Evolutionary conservation across 495 filamentous ascomycete species (phyloP).

Genomic region (Podospora bellae-mahoneyi): DNA sequence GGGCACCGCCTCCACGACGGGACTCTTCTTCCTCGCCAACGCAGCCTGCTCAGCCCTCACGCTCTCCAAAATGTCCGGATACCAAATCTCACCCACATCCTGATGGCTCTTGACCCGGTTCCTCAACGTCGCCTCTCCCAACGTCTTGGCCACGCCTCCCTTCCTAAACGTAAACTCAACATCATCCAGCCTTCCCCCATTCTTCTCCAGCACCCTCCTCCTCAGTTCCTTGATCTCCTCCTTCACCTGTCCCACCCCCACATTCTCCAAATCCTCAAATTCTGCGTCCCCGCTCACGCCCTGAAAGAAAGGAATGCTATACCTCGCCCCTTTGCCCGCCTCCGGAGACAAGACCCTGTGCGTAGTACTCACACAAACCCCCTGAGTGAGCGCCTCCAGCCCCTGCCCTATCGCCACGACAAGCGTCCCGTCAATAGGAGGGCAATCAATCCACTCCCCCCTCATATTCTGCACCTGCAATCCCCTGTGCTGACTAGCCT

Average conservation of each 20-base stretch:
- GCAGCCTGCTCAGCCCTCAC: constrained; percentile 46
- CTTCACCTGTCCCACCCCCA: constrained; percentile 64
- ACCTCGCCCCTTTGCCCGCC: constrained; percentile 67
- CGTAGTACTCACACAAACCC: constrained; percentile 82
- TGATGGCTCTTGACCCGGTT: constrained; percentile 89
- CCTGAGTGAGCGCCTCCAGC: constrained; percentile 83
- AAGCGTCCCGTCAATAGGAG: constrained; percentile 58
- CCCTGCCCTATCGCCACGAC: constrained; percentile 94
- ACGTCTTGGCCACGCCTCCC: constrained; percentile 56
- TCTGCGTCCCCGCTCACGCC: constrained; percentile 78
- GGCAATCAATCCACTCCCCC: constrained; percentile 75
- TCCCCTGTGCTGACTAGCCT: constrained; percentile 73
- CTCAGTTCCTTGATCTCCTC: constrained; percentile 58
- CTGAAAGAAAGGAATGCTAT: constrained; percentile 89
- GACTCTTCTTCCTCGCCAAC: constrained; percentile 28
- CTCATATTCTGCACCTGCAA: constrained; percentile 85
- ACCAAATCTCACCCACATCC: constrained; percentile 86
- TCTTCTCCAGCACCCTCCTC: constrained; percentile 46
- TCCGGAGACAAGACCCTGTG: constrained; percentile 72
- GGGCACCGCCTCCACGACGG: constrained; percentile 22
- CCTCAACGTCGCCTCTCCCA: constrained; percentile 79
- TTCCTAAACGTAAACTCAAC: constrained; percentile 76
- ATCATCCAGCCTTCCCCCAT: constrained; percentile 57
- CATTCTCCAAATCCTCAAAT: constrained; percentile 63
- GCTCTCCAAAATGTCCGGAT: constrained; percentile 61